Percentiles rank a stretch among this genome's conserved stretches.
phyloP scores from a whole-genome alignment of 768 basidiomycete genomes.

The Hemileccinum impolitum region DNA sequence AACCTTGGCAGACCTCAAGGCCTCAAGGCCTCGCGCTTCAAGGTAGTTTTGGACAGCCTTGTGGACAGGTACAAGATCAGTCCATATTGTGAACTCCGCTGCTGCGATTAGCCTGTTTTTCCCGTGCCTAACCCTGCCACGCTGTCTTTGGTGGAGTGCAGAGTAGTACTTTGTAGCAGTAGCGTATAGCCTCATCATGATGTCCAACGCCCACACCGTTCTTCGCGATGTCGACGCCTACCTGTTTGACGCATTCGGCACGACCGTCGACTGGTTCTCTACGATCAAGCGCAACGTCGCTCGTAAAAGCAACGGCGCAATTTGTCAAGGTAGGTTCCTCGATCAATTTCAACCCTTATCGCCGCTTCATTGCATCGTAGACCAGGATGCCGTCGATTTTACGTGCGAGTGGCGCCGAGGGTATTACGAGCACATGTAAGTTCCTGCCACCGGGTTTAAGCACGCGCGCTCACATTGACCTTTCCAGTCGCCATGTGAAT shows the following conservation, averaged over 20 bases:
- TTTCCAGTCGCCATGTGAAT: conserved; percentile 40
- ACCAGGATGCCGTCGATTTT: conserved; percentile 35
- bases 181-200: too few relatives aligned
- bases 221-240: conserved; percentile 37
- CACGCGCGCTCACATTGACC: background rate
- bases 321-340: conserved; percentile 13
- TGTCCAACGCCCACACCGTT: background rate
- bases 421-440: conserved; percentile 35
- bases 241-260: conserved; percentile 51
- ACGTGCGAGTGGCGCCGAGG: conserved; percentile 55
- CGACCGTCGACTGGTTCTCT: conserved; percentile 43
- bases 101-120: too few relatives aligned
- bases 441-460: background rate
- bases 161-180: too few relatives aligned
- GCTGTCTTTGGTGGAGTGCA: too few relatives aligned
- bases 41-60: too few relatives aligned
- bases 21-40: too few relatives aligned
- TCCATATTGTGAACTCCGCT: too few relatives aligned
- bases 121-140: too few relatives aligned
- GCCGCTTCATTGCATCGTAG: conserved; percentile 2
- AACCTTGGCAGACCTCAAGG: too few relatives aligned
- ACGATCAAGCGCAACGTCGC: conserved; percentile 20
- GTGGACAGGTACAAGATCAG: too few relatives aligned
- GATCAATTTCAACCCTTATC: background rate
- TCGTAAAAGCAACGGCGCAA: conserved; percentile 8